These are phyloP conservation scores for Hortaea werneckii DNA, from an alignment of 2,329 filamentous ascomycete species.

Conservation along the genomic window DNA sequence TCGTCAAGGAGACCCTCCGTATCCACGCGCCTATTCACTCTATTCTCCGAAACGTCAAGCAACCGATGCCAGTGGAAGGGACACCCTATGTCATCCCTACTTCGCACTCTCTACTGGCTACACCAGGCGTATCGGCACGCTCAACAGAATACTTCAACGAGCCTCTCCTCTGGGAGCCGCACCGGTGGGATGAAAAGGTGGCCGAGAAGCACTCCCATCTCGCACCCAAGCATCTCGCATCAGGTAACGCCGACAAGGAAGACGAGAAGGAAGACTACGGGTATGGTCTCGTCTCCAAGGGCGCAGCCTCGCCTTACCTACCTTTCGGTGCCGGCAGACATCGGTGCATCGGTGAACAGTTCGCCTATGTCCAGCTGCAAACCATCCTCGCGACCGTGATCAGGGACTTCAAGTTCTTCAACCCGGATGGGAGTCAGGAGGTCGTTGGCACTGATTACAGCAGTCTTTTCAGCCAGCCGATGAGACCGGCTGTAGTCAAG, in stretches of 20 bases:
- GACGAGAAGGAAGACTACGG: conserved; percentile 79
- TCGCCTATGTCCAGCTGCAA: conserved; percentile 84
- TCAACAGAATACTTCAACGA: conserved; percentile 71
- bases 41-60: conserved; percentile 86
- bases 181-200: conserved; percentile 71
- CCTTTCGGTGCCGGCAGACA: conserved; percentile 90
- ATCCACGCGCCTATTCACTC: conserved; percentile 90
- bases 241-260: conserved; percentile 16
- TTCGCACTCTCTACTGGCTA: conserved; percentile 70
- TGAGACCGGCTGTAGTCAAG: conserved; percentile 46
- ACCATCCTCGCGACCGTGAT: conserved; percentile 72
- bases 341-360: conserved; percentile 93
- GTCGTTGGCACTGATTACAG: conserved; percentile 61
- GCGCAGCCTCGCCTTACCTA: conserved; percentile 77
- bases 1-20: conserved; percentile 85
- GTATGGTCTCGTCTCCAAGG: conserved; percentile 87
- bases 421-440: conserved; percentile 56
- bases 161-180: conserved; percentile 75
- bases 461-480: conserved; percentile 39
- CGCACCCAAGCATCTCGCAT: conserved; percentile 14
- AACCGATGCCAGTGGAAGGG: conserved; percentile 71
- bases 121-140: conserved; percentile 69
- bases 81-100: conserved; percentile 76
- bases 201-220: conserved; percentile 22
- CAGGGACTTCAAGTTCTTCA: conserved; percentile 69